Conservation (phyloP, 2,329 filamentous ascomycete genomes). For the Aphanoascus verrucosus region DNA sequence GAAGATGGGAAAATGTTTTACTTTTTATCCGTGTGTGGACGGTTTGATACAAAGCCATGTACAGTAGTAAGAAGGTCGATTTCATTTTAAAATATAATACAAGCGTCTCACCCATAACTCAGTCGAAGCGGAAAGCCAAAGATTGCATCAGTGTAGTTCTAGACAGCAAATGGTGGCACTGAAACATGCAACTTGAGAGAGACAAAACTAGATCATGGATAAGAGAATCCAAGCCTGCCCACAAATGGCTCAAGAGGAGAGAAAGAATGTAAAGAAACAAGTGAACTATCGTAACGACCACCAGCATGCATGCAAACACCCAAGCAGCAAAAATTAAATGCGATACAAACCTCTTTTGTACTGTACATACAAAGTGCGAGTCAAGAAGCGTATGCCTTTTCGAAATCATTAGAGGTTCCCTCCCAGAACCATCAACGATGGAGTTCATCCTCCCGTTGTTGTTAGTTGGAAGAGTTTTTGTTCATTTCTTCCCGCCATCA, state of each 20-base stretch:
- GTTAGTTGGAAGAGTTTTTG: neutral
- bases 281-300: neutral
- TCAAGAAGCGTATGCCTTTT: neutral
- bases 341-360: neutral
- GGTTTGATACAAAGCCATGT: too few species aligned
- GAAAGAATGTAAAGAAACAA: neutral
- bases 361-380: neutral
- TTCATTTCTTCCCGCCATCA: slow-evolving; percentile 17
- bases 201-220: neutral
- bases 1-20: too few species aligned
- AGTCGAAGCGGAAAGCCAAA: too few species aligned
- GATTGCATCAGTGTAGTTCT: too few species aligned
- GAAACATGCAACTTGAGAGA: too few species aligned
- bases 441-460: neutral
- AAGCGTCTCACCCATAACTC: too few species aligned
- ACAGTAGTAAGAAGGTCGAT: too few species aligned
- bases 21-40: too few species aligned
- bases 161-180: too few species aligned
- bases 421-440: neutral
- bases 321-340: neutral
- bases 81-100: too few species aligned
- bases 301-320: neutral
- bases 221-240: neutral
- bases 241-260: neutral
- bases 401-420: neutral